Conservation (phyloP, 2,329 filamentous ascomycete species). For the Hymenoscyphus scutula region DNA sequence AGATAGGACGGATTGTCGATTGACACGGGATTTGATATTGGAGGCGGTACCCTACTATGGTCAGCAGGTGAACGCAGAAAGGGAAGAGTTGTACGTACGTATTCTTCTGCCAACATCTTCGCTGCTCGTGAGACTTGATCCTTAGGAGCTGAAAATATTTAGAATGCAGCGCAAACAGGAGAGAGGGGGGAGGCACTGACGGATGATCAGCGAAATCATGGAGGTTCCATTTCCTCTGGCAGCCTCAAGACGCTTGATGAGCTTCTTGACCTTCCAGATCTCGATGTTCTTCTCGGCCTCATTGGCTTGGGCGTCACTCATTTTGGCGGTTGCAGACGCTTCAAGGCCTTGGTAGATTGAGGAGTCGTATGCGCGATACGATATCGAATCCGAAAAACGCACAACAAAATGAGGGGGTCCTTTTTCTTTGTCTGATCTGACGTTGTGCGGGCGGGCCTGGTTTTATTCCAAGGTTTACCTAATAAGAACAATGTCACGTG, state of each 20-base stretch:
- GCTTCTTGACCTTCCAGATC: conserved; percentile 98
- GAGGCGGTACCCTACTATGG: conserved; percentile 82
- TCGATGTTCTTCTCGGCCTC: conserved; percentile 98
- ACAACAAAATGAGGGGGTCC: conserved; percentile 22
- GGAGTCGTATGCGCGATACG: conserved; percentile 19
- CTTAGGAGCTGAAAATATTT: conserved; percentile 70
- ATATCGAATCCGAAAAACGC: conserved; percentile 27
- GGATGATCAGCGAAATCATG: conserved; percentile 99
- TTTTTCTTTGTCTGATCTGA: conserved; percentile 20
- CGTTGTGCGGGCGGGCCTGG: neutral
- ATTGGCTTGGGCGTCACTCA: conserved; percentile 83
- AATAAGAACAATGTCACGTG: no score
- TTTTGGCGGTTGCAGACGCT: conserved; percentile 49
- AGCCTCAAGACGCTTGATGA: conserved; percentile 97
- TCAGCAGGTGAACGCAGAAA: conserved; percentile 15
- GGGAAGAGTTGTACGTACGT: conserved; percentile 58
- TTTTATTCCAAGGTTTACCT: no score
- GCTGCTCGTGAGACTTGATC: conserved; percentile 93
- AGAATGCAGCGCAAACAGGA: conserved; percentile 8
- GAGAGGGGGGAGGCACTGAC: conserved; percentile 50
- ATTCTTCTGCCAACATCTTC: conserved; percentile 99
- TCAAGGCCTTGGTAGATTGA: conserved; percentile 22
- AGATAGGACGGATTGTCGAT: conserved; percentile 94
- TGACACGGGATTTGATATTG: conserved; percentile 99
- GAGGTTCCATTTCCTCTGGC: conserved; percentile 97